Evolutionary conservation across 352 stramenopile genomes (phyloP), one percentile per base, ranked within the genome.

Genomic region (Phytophthora macrochlamydospora): DNA sequence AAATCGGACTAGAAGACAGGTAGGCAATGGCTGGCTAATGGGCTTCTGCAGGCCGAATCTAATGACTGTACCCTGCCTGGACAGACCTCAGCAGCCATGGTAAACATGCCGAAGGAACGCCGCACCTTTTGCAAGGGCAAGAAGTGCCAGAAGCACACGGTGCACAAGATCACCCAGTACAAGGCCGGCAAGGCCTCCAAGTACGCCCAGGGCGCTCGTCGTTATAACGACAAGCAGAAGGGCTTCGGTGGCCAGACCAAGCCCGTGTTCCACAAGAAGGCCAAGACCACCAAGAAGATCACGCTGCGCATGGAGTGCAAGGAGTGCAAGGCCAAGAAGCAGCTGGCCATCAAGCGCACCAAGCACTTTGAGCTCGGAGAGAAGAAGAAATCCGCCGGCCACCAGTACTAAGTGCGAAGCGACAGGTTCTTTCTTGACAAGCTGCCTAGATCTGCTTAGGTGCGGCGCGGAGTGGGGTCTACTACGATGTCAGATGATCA

Each of bases 201-300:
- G 90, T 99, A 98, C 83, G 97, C 98, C 55, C 98, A 99, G 86
- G 95, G 85, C 68, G 76, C 82, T 53, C 96, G 98, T 92, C 97
- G 98, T 90, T 99, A 99, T 84, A 94, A 99, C 75, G 90, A 94
- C 61, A 99, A 99, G 93, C 98, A 99, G 87, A 99, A 98, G 92
- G 98, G 98, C 85, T 99, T 99, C 82, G 98, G 98, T 94, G 98
- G 98, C 86, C 98, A 99, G 89, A 99, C 98, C 71, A 99, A 99
- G 95, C 98, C 98, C 67, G 94, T 99, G 52, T 99, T 99, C 88
- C 98, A 99, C 95, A 99, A 99, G 91, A 99, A 99, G 89, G 98
- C 98, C 29, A 99, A 99, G 94, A 99, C 98, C 59, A 98, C 93
- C 74, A 97, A 97, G 89, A 97, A 97, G 82, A 92, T 98, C 72